phyloP scores from a whole-genome alignment of 495 filamentous ascomycete species.

The Podospora sp. region DNA sequence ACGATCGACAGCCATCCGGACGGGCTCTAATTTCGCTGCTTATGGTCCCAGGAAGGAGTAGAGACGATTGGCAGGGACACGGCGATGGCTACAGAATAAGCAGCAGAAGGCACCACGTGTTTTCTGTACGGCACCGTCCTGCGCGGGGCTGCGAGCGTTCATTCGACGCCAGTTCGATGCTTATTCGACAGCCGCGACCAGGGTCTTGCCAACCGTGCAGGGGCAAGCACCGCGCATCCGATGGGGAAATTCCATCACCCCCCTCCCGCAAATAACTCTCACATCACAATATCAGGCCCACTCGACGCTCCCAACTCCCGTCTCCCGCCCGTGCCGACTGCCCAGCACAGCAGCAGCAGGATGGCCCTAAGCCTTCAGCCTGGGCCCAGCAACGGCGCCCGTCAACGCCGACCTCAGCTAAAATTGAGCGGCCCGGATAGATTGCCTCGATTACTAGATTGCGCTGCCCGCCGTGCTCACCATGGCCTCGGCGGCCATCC shows the following conservation, averaged over 20 bases:
- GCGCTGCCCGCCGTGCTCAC: background rate
- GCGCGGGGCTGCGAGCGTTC: background rate
- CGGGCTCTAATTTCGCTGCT: slow-evolving; percentile 17
- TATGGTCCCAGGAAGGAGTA: background rate
- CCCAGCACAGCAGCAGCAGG: too few species aligned
- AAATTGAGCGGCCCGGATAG: slow-evolving; percentile 30
- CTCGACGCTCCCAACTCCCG: background rate
- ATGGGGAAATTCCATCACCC: slow-evolving; percentile 38
- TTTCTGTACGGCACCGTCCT: slow-evolving; percentile 8
- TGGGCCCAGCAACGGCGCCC: background rate
- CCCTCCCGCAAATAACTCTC: slow-evolving; percentile 16
- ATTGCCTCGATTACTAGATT: slow-evolving; percentile 26
- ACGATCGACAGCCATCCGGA: slow-evolving; percentile 15
- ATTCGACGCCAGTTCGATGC: slow-evolving; percentile 4
- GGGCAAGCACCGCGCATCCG: slow-evolving; percentile 25
- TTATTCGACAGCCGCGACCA: slow-evolving; percentile 17
- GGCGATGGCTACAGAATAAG: slow-evolving; percentile 7
- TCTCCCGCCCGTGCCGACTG: background rate
- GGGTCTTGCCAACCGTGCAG: slow-evolving; percentile 6
- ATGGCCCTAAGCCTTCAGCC: background rate
- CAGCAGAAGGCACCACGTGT: background rate
- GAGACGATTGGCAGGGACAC: background rate
- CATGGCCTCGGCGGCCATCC: slow-evolving; percentile 1
- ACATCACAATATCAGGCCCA: slow-evolving; percentile 20
- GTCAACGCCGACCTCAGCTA: slow-evolving; percentile 28